These are phyloP conservation scores for Penicillium sp. DNA, from an alignment of 2,329 filamentous ascomycete genomes.

Conservation along the genomic window DNA sequence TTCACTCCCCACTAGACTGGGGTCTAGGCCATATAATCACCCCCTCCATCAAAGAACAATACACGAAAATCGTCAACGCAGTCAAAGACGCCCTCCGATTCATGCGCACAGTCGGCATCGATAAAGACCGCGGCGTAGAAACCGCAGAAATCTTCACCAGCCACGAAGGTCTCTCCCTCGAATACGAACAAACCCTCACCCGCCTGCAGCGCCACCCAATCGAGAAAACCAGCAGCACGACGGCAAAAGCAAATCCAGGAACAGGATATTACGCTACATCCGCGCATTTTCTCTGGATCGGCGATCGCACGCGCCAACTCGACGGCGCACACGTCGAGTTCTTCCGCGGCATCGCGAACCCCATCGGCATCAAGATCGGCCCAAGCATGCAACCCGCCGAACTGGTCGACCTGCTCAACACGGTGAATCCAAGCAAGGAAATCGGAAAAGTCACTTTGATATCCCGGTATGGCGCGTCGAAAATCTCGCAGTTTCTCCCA, in stretches of 20 bases:
- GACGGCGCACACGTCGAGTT: slow-evolving; percentile 94
- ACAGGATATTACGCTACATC: slow-evolving; percentile 83
- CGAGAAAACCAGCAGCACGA: neutral
- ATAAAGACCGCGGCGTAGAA: slow-evolving; percentile 74
- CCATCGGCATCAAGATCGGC: slow-evolving; percentile 92
- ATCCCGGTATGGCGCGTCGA: slow-evolving; percentile 80
- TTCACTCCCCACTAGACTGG: slow-evolving; percentile 93
- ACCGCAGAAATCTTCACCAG: slow-evolving; percentile 94
- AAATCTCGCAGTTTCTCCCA: slow-evolving; percentile 69
- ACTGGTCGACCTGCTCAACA: slow-evolving; percentile 70
- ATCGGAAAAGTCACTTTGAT: slow-evolving; percentile 93
- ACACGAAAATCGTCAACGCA: slow-evolving; percentile 73
- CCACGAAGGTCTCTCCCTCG: slow-evolving; percentile 87
- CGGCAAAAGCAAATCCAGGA: neutral
- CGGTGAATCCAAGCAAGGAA: slow-evolving; percentile 75
- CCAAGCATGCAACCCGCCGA: slow-evolving; percentile 74
- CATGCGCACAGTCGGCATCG: slow-evolving; percentile 87
- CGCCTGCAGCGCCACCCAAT: slow-evolving; percentile 55
- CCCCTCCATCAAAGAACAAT: slow-evolving; percentile 74
- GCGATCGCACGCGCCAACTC: slow-evolving; percentile 88
- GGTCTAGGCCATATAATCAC: slow-evolving; percentile 85
- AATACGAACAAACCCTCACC: slow-evolving; percentile 88
- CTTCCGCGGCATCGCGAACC: slow-evolving; percentile 92
- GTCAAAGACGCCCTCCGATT: slow-evolving; percentile 90
- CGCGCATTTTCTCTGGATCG: slow-evolving; percentile 97